Conservation (phyloP, 1,139 yeast species). For the Yarrowia galli region DNA sequence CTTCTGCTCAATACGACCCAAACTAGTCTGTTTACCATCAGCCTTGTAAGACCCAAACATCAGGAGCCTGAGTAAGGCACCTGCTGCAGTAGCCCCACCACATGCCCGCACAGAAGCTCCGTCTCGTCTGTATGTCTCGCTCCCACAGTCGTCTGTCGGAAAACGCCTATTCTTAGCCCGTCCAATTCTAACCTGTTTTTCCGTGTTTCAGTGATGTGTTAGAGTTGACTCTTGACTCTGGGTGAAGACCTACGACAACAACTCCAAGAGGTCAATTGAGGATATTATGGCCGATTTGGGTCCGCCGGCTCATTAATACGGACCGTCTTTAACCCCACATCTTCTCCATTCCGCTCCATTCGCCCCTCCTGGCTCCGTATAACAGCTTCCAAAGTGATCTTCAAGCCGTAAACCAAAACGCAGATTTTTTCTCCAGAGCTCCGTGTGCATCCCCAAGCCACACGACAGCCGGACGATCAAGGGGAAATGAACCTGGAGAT, state of each 20-base stretch:
- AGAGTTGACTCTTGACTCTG: neutral
- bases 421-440: neutral
- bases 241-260: neutral
- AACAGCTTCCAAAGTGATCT: neutral
- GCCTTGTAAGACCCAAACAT: neutral
- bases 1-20: neutral
- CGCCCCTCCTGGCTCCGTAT: neutral
- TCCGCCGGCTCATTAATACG: neutral
- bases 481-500: constrained; percentile 36
- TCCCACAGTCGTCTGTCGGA: neutral
- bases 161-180: constrained; percentile 11
- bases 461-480: constrained; percentile 32
- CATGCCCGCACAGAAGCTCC: too few relatives aligned
- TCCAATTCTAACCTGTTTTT: constrained; percentile 13
- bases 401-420: neutral
- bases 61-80: neutral
- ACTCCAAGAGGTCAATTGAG: neutral
- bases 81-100: neutral
- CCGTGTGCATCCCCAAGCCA: constrained; percentile 5
- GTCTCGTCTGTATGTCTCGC: too few relatives aligned
- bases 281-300: neutral
- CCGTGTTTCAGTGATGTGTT: constrained; percentile 13
- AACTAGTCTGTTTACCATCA: constrained; percentile 1
- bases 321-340: neutral
- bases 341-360: neutral